Conservation (phyloP, 495 filamentous ascomycete species). For the Rusavskia elegans region DNA sequence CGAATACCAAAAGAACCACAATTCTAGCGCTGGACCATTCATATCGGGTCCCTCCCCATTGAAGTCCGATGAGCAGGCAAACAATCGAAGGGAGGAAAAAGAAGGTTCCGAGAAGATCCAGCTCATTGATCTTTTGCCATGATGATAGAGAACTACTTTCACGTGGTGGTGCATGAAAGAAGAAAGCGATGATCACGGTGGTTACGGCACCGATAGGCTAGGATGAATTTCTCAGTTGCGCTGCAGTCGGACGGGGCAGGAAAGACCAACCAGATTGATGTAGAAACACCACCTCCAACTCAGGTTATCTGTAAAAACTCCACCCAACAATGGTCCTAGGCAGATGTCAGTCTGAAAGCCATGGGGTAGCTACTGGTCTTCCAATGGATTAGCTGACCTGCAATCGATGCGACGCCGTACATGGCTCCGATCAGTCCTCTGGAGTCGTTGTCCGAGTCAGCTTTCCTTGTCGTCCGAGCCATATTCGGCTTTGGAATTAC, state of each 20-base stretch:
- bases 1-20: constrained; percentile 25
- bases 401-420: constrained; percentile 46
- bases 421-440: constrained; percentile 43
- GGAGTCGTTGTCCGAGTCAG: constrained; percentile 31
- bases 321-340: constrained; percentile 48
- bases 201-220: constrained; percentile 24
- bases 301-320: constrained; percentile 38
- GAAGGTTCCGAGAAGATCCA: constrained; percentile 27
- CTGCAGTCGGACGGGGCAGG: neutral
- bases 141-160: constrained; percentile 10
- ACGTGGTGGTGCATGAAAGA: constrained; percentile 23
- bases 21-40: constrained; percentile 26
- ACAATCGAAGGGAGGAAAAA: constrained; percentile 34
- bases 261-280: constrained; percentile 41
- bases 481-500: neutral
- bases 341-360: constrained; percentile 17
- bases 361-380: neutral
- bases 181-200: constrained; percentile 25
- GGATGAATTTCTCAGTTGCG: neutral
- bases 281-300: constrained; percentile 81
- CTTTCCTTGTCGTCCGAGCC: no score
- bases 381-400: neutral
- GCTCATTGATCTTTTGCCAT: constrained; percentile 25
- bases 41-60: constrained; percentile 34
- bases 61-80: constrained; percentile 31